Percentiles rank a stretch among this genome's conserved stretches.
phyloP scores from a whole-genome alignment of 169 alveolate species.

The Amoebophrya sp. region DNA sequence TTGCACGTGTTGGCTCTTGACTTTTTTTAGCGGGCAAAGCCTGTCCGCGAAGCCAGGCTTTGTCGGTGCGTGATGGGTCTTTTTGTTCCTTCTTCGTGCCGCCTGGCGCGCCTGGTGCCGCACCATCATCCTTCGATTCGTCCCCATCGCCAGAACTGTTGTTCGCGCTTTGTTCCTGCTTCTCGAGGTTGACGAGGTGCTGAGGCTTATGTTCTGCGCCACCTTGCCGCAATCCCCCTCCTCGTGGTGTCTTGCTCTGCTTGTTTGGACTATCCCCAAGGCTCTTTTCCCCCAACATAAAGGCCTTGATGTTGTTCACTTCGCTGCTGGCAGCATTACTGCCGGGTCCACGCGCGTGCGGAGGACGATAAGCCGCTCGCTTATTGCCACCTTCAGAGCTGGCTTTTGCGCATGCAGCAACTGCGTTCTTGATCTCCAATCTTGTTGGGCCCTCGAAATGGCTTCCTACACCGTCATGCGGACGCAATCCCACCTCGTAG shows the following conservation, averaged over 20 bases:
- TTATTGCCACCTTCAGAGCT: not conserved
- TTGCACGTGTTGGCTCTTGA: not conserved
- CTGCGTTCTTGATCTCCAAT: not conserved
- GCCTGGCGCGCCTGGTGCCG: not conserved
- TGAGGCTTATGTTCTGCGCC: too few species aligned
- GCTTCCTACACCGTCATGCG: not conserved
- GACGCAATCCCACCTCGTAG: constrained; percentile 2
- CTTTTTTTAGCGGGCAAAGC: not conserved
- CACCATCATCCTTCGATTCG: not conserved
- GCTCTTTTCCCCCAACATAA: not conserved
- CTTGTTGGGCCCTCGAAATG: not conserved
- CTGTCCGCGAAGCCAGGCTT: not conserved
- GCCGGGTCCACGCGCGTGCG: constrained; percentile 17
- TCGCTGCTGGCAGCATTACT: not conserved
- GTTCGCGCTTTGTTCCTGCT: too few species aligned
- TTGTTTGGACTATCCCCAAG: not conserved
- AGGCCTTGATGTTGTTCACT: not conserved
- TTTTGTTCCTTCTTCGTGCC: not conserved
- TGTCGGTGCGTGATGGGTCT: not conserved
- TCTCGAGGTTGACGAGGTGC: too few species aligned
- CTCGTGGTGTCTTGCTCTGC: too few species aligned
- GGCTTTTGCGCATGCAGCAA: not conserved
- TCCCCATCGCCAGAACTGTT: too few species aligned
- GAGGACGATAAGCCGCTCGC: not conserved
- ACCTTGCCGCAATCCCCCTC: too few species aligned